Evolutionary conservation across 2,329 filamentous ascomycete species (phyloP).

Genomic region (Coniochaeta sp.): DNA sequence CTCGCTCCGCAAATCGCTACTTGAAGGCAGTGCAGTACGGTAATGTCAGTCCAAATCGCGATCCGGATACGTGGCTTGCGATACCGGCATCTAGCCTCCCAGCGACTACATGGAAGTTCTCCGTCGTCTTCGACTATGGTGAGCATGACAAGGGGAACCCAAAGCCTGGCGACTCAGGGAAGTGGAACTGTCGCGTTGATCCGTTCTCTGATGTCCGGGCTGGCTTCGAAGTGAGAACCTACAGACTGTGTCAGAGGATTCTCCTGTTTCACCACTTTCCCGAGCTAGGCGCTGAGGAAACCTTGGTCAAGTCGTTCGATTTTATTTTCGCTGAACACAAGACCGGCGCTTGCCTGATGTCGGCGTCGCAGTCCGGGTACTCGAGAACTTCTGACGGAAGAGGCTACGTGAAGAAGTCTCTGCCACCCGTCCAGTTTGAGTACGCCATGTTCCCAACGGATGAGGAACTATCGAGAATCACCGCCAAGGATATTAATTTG

Average conservation of each 20-base stretch:
- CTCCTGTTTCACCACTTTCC: conserved; percentile 27
- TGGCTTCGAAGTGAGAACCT: conserved; percentile 23
- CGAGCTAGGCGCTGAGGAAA: conserved; percentile 6
- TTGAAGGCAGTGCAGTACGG: conserved; percentile 15
- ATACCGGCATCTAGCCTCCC: too few relatives aligned
- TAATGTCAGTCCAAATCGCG: conserved; percentile 3
- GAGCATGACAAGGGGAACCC: conserved; percentile 18
- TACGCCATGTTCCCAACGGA: too few relatives aligned
- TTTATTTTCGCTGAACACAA: too few relatives aligned
- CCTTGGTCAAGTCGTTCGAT: conserved; percentile 11
- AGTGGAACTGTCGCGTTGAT: conserved; percentile 17
- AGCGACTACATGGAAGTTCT: conserved; percentile 27
- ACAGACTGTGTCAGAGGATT: conserved; percentile 20
- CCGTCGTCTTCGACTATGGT: conserved; percentile 26
- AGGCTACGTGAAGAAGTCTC: background rate
- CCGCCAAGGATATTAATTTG: too few relatives aligned
- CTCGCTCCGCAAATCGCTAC: conserved; percentile 3
- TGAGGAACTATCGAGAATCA: too few relatives aligned
- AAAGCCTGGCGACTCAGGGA: conserved; percentile 3
- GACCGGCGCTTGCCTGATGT: too few relatives aligned
- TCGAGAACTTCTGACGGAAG: conserved; percentile 8
- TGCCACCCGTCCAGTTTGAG: background rate
- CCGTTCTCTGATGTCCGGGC: conserved; percentile 17
- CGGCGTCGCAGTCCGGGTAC: too few relatives aligned
- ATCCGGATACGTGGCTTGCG: background rate